Percentiles rank a stretch among this genome's conserved stretches.
Evolutionary conservation across 345 rosid genomes (phyloP).

Genomic region (Heritiera littoralis): DNA sequence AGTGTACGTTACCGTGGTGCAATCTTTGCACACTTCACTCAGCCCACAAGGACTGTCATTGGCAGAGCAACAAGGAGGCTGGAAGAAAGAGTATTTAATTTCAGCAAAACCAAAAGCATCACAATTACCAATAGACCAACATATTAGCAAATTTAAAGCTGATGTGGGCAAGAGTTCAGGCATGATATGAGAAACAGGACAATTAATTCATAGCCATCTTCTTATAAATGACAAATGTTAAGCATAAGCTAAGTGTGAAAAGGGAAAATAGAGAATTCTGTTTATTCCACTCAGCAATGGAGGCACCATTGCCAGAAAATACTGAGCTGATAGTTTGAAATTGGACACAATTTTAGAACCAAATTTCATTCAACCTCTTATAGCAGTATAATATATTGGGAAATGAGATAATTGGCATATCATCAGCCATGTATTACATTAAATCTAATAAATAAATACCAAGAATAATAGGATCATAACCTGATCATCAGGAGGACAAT

Average conservation of each 20-base stretch:
- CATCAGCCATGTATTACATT: background rate
- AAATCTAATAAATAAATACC: constrained; percentile 8
- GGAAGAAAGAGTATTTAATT: constrained; percentile 30
- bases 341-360: background rate
- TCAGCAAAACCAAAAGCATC: constrained; percentile 4
- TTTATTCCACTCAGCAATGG: constrained; percentile 1
- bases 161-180: background rate
- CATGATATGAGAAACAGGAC: background rate
- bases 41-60: constrained; percentile 58
- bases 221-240: background rate
- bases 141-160: background rate
- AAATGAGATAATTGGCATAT: background rate
- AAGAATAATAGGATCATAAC: constrained; percentile 35
- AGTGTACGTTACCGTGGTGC: constrained; percentile 77
- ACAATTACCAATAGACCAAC: background rate
- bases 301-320: background rate
- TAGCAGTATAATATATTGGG: background rate
- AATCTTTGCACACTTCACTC: constrained; percentile 84
- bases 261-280: background rate
- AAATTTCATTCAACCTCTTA: background rate
- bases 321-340: background rate
- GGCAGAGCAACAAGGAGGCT: constrained; percentile 91
- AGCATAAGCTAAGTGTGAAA: background rate
- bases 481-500: constrained; percentile 98
- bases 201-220: background rate